These are phyloP conservation scores for Periconia sp. DNA, from an alignment of 2,329 filamentous ascomycete genomes.

Conservation along the genomic window DNA sequence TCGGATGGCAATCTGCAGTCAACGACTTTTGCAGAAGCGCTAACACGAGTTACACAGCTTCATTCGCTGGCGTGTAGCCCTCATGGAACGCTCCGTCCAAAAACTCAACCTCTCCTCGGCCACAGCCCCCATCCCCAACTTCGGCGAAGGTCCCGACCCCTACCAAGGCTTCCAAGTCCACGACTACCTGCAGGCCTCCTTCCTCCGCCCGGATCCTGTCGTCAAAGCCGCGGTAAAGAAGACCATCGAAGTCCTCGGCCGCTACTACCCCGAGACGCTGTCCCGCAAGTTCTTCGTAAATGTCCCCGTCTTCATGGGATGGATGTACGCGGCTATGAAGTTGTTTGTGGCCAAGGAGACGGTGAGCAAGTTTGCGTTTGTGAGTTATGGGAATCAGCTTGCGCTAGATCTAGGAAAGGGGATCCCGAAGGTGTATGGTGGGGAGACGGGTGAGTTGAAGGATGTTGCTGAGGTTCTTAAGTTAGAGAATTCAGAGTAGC, in stretches of 20 bases:
- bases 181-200: conserved; percentile 88
- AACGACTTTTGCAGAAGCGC: neutral
- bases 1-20: too few species aligned
- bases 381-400: conserved; percentile 68
- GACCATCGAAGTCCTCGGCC: conserved; percentile 81
- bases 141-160: conserved; percentile 69
- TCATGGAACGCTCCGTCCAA: conserved; percentile 86
- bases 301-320: conserved; percentile 89
- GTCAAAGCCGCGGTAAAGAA: conserved; percentile 79
- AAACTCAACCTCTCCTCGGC: conserved; percentile 74
- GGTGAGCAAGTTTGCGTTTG: conserved; percentile 56
- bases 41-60: conserved; percentile 64
- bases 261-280: conserved; percentile 87
- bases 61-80: conserved; percentile 84
- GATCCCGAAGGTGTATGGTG: conserved; percentile 80
- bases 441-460: conserved; percentile 64
- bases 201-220: conserved; percentile 78
- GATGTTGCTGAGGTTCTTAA: conserved; percentile 51
- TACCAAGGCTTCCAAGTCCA: conserved; percentile 94
- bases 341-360: conserved; percentile 55
- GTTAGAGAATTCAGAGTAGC: conserved; percentile 30
- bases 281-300: conserved; percentile 96
- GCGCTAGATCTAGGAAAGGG: conserved; percentile 68
- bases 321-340: conserved; percentile 60
- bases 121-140: conserved; percentile 73